phyloP scores from a whole-genome alignment of 495 filamentous ascomycete species.

The Acidiella bohemica region DNA sequence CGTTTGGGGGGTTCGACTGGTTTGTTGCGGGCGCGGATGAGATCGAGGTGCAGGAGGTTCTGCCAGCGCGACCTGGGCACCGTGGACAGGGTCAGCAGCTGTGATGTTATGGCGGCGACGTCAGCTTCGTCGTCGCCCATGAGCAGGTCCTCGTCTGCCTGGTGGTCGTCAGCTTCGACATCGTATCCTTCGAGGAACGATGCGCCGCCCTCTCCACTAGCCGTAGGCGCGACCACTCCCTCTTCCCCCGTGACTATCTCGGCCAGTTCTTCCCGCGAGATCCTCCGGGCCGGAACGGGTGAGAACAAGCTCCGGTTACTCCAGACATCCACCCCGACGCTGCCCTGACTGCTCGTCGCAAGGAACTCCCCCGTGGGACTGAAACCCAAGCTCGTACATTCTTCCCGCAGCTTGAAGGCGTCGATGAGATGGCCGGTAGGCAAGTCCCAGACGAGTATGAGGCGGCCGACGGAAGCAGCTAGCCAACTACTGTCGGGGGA shows the following conservation, averaged over 20 bases:
- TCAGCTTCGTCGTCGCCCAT: constrained; percentile 28
- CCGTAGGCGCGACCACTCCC: constrained; percentile 46
- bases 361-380: constrained; percentile 84
- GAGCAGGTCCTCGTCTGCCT: constrained; percentile 19
- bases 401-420: constrained; percentile 58
- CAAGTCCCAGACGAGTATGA: constrained; percentile 81
- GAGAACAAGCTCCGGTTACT: constrained; percentile 83
- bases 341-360: constrained; percentile 71
- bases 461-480: constrained; percentile 45
- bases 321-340: constrained; percentile 81
- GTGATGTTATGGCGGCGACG: constrained; percentile 60
- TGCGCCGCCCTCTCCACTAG: constrained; percentile 72
- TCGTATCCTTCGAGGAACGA: constrained; percentile 47
- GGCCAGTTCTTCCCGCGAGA: constrained; percentile 60
- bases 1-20: constrained; percentile 81
- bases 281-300: constrained; percentile 67
- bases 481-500: constrained; percentile 92
- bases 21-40: constrained; percentile 86
- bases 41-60: constrained; percentile 75
- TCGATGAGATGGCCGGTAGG: constrained; percentile 92
- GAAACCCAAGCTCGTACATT: constrained; percentile 73
- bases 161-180: constrained; percentile 34
- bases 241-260: constrained; percentile 29
- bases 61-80: constrained; percentile 89
- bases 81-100: constrained; percentile 76